Evolutionary conservation across 169 alveolate genomes (phyloP), one percentile per base, ranked within the genome.

Genomic region (Ichthyophthirius multifiliis): DNA sequence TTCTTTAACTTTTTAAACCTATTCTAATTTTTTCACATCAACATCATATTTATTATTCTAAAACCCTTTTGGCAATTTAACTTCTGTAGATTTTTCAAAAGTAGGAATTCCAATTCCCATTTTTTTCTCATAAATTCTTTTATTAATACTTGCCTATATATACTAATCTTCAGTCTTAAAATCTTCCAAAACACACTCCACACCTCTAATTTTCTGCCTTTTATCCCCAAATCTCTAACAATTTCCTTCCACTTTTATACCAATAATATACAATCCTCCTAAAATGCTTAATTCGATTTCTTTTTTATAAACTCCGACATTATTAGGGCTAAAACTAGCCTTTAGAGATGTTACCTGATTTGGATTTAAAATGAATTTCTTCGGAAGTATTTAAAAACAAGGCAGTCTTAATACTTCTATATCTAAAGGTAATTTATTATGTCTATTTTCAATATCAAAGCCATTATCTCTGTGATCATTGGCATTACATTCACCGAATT

Each of bases 331-430:
- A 76, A 93, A 94, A 44, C 91, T 83, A 4, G 91, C 89, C 41
- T 86, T 90, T 16, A 94, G 78, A 1, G 93, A 43, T 45, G 84
- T 89, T 34, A 82, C 83, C 39, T 89, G 78, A 9, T 88, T 82
- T 31, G 98, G 98, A 20, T 86, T 84, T 15, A 94, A 65, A 37
- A 85, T 85, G n/a, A 94, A 94, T 81, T 83, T 76, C 15, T 55
- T 76, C n/a, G 98, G 98, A 20, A 80, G 83, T 6, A 91, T 94
- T n/a, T 84, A 83, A 89, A 93, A 94, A n/a, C 90, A 85, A 16
- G 98, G 95, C 7, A 90, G 89, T 83, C 89, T 91, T 6, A 89
- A 84, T 75, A 94, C 90, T 20, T 63, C 82, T 62, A 92, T 90
- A 82, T 90, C 95, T n/a, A 94, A 65, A 0, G 96, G 93, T 15